phyloP scores from a whole-genome alignment of 2,329 filamentous ascomycete species.

The Alternaria ventricosa region DNA sequence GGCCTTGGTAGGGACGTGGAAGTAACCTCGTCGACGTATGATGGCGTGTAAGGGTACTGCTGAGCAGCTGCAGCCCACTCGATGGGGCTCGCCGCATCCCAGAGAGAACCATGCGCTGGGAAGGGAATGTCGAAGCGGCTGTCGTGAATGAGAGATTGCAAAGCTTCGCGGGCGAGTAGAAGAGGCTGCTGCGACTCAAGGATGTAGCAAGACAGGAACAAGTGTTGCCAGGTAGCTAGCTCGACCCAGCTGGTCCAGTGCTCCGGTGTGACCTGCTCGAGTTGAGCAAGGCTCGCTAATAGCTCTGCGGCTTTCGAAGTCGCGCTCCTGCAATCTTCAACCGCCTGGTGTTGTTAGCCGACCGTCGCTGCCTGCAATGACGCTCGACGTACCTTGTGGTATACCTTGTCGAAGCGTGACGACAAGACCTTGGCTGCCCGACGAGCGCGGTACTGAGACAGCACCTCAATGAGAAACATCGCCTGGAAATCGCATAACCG shows the following conservation, averaged over 20 bases:
- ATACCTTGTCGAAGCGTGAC: constrained; percentile 47
- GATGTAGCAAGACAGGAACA: constrained; percentile 52
- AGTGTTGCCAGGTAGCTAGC: constrained; percentile 41
- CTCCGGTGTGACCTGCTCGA: constrained; percentile 27
- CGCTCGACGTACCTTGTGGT: constrained; percentile 36
- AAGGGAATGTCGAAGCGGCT: constrained; percentile 47
- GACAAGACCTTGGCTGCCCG: constrained; percentile 48
- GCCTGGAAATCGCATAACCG: constrained; percentile 53
- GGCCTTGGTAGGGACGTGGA: constrained; percentile 10
- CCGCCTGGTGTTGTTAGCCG: constrained; percentile 28
- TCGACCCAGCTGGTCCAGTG: constrained; percentile 46
- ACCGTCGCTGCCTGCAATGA: background rate
- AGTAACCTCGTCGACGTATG: constrained; percentile 35
- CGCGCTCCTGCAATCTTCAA: constrained; percentile 23
- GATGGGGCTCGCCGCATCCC: constrained; percentile 41
- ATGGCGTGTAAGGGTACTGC: constrained; percentile 25
- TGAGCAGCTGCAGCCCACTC: constrained; percentile 34
- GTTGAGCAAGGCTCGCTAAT: constrained; percentile 20
- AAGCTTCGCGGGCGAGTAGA: constrained; percentile 35
- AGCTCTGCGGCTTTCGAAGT: constrained; percentile 25
- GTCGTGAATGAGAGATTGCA: constrained; percentile 23
- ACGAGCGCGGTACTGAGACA: constrained; percentile 51
- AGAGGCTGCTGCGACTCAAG: constrained; percentile 50
- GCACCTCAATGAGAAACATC: constrained; percentile 52
- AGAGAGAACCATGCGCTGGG: constrained; percentile 43